Percentiles rank a stretch among this genome's conserved stretches.
These are phyloP conservation scores for Peziza echinospora DNA, from an alignment of 495 filamentous ascomycete genomes.

Conservation along the genomic window DNA sequence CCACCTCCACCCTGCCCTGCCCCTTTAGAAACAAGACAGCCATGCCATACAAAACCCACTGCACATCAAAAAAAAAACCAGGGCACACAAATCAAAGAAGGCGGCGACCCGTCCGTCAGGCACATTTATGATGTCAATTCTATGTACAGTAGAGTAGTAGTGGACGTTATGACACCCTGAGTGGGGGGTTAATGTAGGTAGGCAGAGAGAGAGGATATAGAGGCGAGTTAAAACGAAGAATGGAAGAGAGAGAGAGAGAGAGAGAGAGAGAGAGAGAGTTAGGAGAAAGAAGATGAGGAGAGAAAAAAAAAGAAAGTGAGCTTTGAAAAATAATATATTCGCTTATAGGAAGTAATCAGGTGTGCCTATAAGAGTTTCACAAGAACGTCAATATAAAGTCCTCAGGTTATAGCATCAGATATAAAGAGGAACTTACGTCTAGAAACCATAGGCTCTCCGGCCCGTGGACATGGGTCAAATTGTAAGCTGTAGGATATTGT, in stretches of 20 bases:
- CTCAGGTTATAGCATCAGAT: neutral
- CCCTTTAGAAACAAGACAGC: too few relatives aligned
- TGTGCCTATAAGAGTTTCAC: constrained; percentile 33
- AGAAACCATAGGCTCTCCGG: constrained; percentile 96
- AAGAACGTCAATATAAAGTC: constrained; percentile 1
- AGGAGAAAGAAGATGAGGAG: too few relatives aligned
- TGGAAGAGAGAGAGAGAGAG: too few relatives aligned
- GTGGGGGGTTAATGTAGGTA: neutral
- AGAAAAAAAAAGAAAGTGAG: too few relatives aligned
- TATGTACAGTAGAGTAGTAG: neutral
- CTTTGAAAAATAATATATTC: neutral
- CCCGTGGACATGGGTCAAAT: constrained; percentile 95
- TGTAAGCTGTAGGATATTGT: constrained; percentile 53
- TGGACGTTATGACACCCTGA: too few relatives aligned
- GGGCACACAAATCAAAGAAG: too few relatives aligned
- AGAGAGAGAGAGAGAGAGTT: too few relatives aligned
- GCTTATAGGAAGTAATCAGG: constrained; percentile 92
- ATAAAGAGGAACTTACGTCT: constrained; percentile 32
- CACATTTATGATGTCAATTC: neutral
- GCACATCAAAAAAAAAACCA: too few relatives aligned
- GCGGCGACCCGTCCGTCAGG: neutral
- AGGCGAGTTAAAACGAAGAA: too few relatives aligned
- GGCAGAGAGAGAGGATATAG: too few relatives aligned
- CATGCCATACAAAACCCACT: too few relatives aligned
- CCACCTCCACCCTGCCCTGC: too few relatives aligned